A percentile compares a stretch with the other conserved stretches of the same genome.
Evolutionary conservation across 768 basidiomycete species (phyloP).

Genomic region (Boletus pseudopeckii): DNA sequence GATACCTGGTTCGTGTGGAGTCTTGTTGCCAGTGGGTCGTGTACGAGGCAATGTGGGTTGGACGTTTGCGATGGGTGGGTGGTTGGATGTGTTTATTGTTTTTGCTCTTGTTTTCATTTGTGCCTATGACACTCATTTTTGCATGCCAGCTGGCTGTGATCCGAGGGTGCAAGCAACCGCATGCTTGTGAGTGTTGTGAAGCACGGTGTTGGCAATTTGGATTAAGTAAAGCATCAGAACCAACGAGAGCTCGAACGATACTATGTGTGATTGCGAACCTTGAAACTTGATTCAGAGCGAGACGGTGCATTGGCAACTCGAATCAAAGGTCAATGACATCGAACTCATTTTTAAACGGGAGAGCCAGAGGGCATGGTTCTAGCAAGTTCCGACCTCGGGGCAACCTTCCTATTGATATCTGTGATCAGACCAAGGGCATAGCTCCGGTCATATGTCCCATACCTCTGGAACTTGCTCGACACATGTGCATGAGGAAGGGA

Average conservation of each 20-base stretch:
- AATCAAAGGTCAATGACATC: not conserved
- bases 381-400: no score
- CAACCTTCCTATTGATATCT: not conserved
- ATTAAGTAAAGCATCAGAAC: not conserved
- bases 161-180: not conserved
- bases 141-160: not conserved
- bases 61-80: not conserved
- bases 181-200: not conserved
- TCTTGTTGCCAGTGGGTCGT: constrained; percentile 4
- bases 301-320: not conserved
- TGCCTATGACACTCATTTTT: not conserved
- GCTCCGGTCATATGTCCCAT: not conserved
- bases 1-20: not conserved
- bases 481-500: not conserved
- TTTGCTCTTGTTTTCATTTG: constrained; percentile 3
- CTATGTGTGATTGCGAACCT: not conserved
- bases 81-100: not conserved
- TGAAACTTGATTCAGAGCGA: not conserved
- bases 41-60: not conserved
- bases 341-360: not conserved
- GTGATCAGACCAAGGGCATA: not conserved
- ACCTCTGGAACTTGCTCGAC: not conserved
- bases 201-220: not conserved
- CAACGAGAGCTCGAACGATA: not conserved
- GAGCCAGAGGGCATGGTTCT: not conserved